A percentile compares a stretch with the other conserved stretches of the same genome.
phyloP scores from a whole-genome alignment of 140 eudicot species.

The Oenanthe javanica region DNA sequence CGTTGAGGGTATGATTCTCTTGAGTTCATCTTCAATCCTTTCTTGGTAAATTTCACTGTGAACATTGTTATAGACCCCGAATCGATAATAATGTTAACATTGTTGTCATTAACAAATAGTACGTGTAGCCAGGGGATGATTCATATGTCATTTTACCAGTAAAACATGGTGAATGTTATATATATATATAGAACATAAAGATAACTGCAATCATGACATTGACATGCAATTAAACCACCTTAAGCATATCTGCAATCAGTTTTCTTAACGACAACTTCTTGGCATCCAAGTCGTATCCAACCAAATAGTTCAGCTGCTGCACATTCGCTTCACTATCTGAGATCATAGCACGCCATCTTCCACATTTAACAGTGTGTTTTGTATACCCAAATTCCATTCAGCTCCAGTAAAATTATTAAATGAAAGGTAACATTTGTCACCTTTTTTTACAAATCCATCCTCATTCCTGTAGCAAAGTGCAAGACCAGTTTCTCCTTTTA shows the following conservation, averaged over 20 bases:
- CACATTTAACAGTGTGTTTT: conserved; percentile 17
- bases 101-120: not conserved
- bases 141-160: too few species aligned
- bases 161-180: not conserved
- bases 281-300: not conserved
- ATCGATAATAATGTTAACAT: conserved; percentile 46
- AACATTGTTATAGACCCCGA: conserved; percentile 50
- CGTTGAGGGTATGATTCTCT: not conserved
- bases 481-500: conserved; percentile 14
- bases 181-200: not conserved
- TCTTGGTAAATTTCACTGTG: not conserved
- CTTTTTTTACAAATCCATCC: not conserved
- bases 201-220: too few species aligned
- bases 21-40: conserved; percentile 14
- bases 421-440: conserved; percentile 19
- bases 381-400: conserved; percentile 11
- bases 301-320: not conserved
- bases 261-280: not conserved
- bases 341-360: conserved; percentile 4
- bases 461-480: conserved; percentile 20
- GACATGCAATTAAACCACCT: too few species aligned
- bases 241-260: not conserved
- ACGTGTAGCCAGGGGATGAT: too few species aligned
- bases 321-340: not conserved
- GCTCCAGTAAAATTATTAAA: conserved; percentile 41